Percentiles rank a stretch among this genome's conserved stretches.
phyloP scores from a whole-genome alignment of 2,329 filamentous ascomycete genomes.

The Rutstroemia sp. region DNA sequence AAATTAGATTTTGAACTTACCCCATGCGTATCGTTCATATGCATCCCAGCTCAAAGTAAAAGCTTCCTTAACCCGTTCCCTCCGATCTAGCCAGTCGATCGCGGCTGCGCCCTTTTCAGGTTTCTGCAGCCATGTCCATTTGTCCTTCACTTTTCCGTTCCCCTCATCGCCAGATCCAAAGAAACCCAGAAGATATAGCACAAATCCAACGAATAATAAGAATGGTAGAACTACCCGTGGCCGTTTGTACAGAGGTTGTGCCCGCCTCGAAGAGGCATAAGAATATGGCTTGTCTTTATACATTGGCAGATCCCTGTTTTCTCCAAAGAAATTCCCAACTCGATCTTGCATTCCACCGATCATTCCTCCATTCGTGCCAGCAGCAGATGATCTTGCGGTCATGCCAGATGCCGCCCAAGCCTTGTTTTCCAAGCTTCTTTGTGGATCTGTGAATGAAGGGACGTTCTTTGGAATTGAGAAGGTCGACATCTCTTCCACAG shows the following conservation, averaged over 20 bases:
- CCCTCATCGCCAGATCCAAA: conserved; percentile 35
- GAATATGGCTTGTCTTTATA: conserved; percentile 98
- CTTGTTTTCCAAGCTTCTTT: conserved; percentile 57
- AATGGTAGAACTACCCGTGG: conserved; percentile 52
- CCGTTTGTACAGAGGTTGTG: conserved; percentile 52
- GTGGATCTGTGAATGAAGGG: conserved; percentile 59
- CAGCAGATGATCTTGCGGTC: conserved; percentile 31
- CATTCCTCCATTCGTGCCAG: conserved; percentile 30
- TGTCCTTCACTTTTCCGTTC: conserved; percentile 33
- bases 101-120: conserved; percentile 37
- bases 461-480: conserved; percentile 63
- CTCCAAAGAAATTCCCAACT: conserved; percentile 58
- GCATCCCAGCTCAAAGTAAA: conserved; percentile 90
- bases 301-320: conserved; percentile 65
- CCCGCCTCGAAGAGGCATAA: conserved; percentile 53
- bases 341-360: conserved; percentile 51
- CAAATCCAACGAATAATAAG: conserved; percentile 45
- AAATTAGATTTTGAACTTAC: conserved; percentile 37
- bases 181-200: conserved; percentile 65
- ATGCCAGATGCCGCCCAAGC: conserved; percentile 53
- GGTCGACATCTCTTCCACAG: conserved; percentile 44
- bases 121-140: conserved; percentile 51
- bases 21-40: conserved; percentile 92
- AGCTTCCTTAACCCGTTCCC: conserved; percentile 77
- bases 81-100: conserved; percentile 69